These are phyloP conservation scores for Protomyces pachydermus DNA, from an alignment of 1,139 yeast genomes.

Conservation along the genomic window DNA sequence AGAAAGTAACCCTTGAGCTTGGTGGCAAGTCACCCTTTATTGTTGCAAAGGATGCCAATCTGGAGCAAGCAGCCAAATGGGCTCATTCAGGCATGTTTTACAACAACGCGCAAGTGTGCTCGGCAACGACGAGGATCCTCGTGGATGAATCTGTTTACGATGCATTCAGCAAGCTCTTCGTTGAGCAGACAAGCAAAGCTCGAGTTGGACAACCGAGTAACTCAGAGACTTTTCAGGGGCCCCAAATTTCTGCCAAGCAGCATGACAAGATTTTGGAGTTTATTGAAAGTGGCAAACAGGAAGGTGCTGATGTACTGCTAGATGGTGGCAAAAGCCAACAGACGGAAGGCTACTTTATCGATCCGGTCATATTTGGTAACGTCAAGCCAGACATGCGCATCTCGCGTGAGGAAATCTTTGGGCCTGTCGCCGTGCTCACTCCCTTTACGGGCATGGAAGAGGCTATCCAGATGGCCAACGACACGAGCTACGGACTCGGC, in stretches of 20 bases:
- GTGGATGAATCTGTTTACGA: conserved; percentile 62
- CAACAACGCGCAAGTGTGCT: conserved; percentile 77
- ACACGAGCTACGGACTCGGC: conserved; percentile 73
- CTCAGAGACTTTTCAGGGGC: conserved; percentile 66
- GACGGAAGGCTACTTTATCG: conserved; percentile 57
- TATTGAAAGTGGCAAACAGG: conserved; percentile 63
- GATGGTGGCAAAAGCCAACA: conserved; percentile 51
- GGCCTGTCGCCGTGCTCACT: conserved; percentile 77
- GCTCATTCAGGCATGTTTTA: conserved; percentile 67
- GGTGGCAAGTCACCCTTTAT: conserved; percentile 95
- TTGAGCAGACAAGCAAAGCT: conserved; percentile 50
- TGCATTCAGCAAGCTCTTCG: conserved; percentile 51
- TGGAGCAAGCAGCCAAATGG: conserved; percentile 70
- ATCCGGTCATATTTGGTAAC: conserved; percentile 74
- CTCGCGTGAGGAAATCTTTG: conserved; percentile 80
- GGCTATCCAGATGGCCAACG: conserved; percentile 65
- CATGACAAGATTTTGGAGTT: conserved; percentile 66
- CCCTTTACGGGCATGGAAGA: conserved; percentile 68
- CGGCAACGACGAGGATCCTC: conserved; percentile 71
- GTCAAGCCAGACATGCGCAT: conserved; percentile 63
- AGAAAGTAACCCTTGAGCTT: conserved; percentile 76
- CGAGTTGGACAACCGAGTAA: conserved; percentile 50
- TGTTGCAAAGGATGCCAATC: conserved; percentile 75
- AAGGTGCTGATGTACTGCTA: conserved; percentile 65
- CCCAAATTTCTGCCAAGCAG: conserved; percentile 70